Base-by-base conservation (phyloP, 306 rosid genomes). In the Fragaria iinumae region DNA sequence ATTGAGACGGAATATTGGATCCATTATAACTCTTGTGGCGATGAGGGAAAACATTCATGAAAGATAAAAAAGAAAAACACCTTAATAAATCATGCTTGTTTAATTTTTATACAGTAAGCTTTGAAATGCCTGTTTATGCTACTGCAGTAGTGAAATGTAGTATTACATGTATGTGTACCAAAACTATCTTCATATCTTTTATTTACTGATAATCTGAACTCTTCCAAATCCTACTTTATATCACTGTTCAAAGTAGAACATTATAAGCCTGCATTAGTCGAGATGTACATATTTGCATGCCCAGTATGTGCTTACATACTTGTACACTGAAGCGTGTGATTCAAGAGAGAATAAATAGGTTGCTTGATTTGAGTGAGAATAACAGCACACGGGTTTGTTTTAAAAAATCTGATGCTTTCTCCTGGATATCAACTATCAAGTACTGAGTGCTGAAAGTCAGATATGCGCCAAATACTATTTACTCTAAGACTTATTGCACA, bases 21-120 rank as follows among this genome's bases (percentile, higher is more conserved):
- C 12, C 13, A 7, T 71, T 34, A 23, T 20, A 64, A 39, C 72
- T 47, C 41, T 32, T 53, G 49, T 36, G 50, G 43, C 21, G 66
- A 60, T 47, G 38, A 38, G 72, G 77, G 29, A 43, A 38, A 62
- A 29, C 49, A 62, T 32, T 72, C 63, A 10, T 50, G 20, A n/a
- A 49, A 36, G 8, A 18, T 17, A 8, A 21, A n/a, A 53, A 8
- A 74, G 21, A 52, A 21, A 53, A 29, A n/a, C 21, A 34, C 8
- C 36, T 55, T 1, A 34, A 12, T 21, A 72, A 20, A 21, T 38
- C 67, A 12, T 73, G n/a, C 21, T 55, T 73, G 67, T 56, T 72
- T 53, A 5, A 50, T 27, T 27, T 27, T 27, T 27, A 27, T 27
- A 27, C 18, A 43, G 25, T 38, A 44, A 44, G 21, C 49, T 72